Evolutionary conservation across 768 basidiomycete species (phyloP).

Genomic region (Boletus bicolor): DNA sequence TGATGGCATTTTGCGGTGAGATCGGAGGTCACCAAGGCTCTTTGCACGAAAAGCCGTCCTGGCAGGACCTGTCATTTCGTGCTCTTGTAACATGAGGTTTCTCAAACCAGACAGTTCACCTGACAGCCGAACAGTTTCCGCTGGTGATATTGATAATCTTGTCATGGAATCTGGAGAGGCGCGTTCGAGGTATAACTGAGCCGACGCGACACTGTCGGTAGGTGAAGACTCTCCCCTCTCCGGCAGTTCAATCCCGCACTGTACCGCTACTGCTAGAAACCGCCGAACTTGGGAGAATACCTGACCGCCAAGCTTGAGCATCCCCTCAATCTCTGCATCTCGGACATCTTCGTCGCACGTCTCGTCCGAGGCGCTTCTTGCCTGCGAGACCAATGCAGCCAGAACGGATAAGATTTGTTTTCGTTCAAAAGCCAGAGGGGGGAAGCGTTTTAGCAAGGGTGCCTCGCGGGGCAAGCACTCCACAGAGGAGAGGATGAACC

Average conservation of each 20-base stretch:
- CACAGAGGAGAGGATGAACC: conserved; percentile 77
- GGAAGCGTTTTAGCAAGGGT: conserved; percentile 60
- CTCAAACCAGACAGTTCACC: conserved; percentile 30
- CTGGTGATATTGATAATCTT: conserved; percentile 11
- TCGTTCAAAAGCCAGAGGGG: conserved; percentile 70
- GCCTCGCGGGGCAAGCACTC: conserved; percentile 85
- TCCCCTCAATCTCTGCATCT: conserved; percentile 60
- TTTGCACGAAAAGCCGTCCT: conserved; percentile 42
- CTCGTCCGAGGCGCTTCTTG: conserved; percentile 58
- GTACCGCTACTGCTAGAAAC: conserved; percentile 74
- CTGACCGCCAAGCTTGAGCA: conserved; percentile 78
- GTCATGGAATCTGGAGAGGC: conserved; percentile 16
- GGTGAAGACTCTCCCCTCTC: conserved; percentile 39
- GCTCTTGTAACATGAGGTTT: conserved; percentile 27
- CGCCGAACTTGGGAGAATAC: conserved; percentile 78
- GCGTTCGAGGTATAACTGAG: conserved; percentile 15
- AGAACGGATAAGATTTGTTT: conserved; percentile 79
- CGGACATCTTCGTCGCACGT: conserved; percentile 46
- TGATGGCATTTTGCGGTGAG: conserved; percentile 26
- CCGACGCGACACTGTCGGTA: conserved; percentile 16
- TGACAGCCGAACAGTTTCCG: conserved; percentile 7
- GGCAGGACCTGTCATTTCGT: conserved; percentile 19
- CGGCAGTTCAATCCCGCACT: conserved; percentile 70
- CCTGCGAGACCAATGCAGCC: conserved; percentile 77
- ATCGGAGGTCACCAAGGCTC: conserved; percentile 53